phyloP scores from a whole-genome alignment of 306 rosid species.

The Pyrus pyrifolia region DNA sequence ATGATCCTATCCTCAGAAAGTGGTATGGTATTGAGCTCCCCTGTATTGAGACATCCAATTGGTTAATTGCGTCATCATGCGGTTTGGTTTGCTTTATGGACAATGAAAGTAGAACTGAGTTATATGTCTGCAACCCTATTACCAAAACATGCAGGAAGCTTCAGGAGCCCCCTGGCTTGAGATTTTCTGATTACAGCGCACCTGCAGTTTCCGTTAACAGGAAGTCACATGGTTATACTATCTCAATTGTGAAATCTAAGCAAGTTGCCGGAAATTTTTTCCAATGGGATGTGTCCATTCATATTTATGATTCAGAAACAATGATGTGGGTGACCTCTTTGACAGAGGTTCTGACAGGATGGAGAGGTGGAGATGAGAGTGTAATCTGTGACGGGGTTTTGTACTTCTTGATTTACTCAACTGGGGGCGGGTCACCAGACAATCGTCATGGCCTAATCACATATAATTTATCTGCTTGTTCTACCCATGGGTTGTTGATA shows the following conservation, averaged over 20 bases:
- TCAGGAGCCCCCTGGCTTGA: constrained; percentile 60
- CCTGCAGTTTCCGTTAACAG: constrained; percentile 64
- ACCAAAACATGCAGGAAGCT: constrained; percentile 48
- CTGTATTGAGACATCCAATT: constrained; percentile 49
- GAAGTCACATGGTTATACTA: constrained; percentile 38
- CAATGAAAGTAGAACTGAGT: constrained; percentile 51
- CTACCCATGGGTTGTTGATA: constrained; percentile 45
- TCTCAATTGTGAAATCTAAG: constrained; percentile 75
- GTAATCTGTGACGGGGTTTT: constrained; percentile 78
- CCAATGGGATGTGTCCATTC: constrained; percentile 75
- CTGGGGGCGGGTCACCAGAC: constrained; percentile 51
- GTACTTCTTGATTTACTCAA: constrained; percentile 72
- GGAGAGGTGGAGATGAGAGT: constrained; percentile 97
- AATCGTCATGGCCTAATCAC: constrained; percentile 64
- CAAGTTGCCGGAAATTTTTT: constrained; percentile 72
- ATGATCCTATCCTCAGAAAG: constrained; percentile 71
- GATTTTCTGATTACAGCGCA: constrained; percentile 67
- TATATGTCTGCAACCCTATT: constrained; percentile 76
- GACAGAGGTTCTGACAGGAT: constrained; percentile 73
- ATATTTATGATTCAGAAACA: constrained; percentile 53
- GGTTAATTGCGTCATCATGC: constrained; percentile 58
- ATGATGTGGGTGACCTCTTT: constrained; percentile 50
- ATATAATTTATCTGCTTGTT: constrained; percentile 42
- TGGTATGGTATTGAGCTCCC: constrained; percentile 88
- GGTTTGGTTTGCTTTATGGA: constrained; percentile 93